These are phyloP conservation scores for Ophiobolus disseminans DNA, from an alignment of 2,329 filamentous ascomycete genomes.

Conservation along the genomic window DNA sequence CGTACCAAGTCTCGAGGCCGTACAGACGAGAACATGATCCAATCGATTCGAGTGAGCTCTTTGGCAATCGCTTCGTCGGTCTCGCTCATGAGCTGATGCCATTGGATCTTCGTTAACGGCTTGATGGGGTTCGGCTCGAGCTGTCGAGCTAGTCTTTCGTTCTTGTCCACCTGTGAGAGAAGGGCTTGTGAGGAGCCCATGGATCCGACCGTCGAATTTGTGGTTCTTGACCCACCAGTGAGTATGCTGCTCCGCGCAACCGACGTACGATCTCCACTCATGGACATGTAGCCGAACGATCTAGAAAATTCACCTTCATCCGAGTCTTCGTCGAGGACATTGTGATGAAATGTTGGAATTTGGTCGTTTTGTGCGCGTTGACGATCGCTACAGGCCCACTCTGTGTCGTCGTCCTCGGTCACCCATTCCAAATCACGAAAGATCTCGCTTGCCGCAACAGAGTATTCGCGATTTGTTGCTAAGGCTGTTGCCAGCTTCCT, in stretches of 20 bases:
- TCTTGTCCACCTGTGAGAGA: conserved; percentile 75
- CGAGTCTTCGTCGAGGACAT: conserved; percentile 49
- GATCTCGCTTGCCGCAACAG: conserved; percentile 85
- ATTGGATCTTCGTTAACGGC: conserved; percentile 82
- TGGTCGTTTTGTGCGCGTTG: conserved; percentile 56
- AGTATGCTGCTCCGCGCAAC: conserved; percentile 38
- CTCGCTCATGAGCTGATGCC: conserved; percentile 87
- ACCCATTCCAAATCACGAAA: conserved; percentile 76
- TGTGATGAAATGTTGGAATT: conserved; percentile 52
- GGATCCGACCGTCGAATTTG: conserved; percentile 33
- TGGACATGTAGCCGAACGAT: conserved; percentile 40
- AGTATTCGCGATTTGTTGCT: conserved; percentile 80
- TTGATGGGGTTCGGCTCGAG: conserved; percentile 74
- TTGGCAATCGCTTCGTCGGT: conserved; percentile 84
- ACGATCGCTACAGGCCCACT: conserved; percentile 87
- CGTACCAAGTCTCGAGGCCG: conserved; percentile 90
- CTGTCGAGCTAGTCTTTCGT: conserved; percentile 76
- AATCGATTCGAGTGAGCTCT: conserved; percentile 94
- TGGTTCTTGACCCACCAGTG: conserved; percentile 30
- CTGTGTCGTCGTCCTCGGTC: conserved; percentile 86
- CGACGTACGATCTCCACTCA: conserved; percentile 36
- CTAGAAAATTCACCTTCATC: conserved; percentile 44
- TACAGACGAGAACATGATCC: conserved; percentile 97
- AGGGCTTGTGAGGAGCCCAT: conserved; percentile 53
- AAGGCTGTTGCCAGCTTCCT: conserved; percentile 77